Base-by-base conservation (phyloP, 2,329 filamentous ascomycete genomes). In the Cercospora sesami region DNA sequence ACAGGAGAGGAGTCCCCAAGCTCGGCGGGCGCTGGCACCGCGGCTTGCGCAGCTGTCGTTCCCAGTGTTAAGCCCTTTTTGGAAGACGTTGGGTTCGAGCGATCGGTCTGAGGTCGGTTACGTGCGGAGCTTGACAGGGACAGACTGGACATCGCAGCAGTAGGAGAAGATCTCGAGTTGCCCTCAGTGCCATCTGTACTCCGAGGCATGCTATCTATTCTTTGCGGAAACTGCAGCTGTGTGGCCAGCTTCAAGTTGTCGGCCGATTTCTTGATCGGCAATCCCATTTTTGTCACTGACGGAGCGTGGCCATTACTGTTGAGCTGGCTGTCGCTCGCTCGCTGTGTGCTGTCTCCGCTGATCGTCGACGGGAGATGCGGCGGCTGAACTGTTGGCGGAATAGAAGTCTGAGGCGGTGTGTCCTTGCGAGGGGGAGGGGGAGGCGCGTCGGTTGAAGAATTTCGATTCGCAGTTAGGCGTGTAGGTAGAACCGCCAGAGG, bases 381-480 rank as follows among this genome's bases (percentile, higher is more conserved):
- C 42, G 48, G 42, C 42, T 58, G 57, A 60, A 42, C 23, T 55
- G 64, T 61, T 65, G 55, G 39, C 31, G 63, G 63, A 65, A 55
- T 26, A 60, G 31, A 28, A 18, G 55, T 59, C 16, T 28, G 64
- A 60, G 64, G 64, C 9, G 64, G 64, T 8, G 64, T 60, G 36
- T 65, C 64, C 57, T 65, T 65, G 23, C 28, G 64, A 26, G 64
- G 64, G 39, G 67, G 67, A 30, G 67, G 62, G 14, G 63, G 67
- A 26, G 66, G 66, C 4, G 60, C 53, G 18, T 60, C 67, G 30
- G 26, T 64, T 16, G 60, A 64, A 60, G 59, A 55, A 59, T 36
- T 31, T 57, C 67, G 63, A 18, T 33, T 61, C 59, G 51, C 51
- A n/a, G 53, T 55, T 57, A 53, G 67, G n/a, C 67, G 67, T 31